Percentiles rank a stretch among this genome's conserved stretches.
These are phyloP conservation scores for Mortierella sp. DNA, from an alignment of 371 early-diverging fungal genomes.

Conservation along the genomic window DNA sequence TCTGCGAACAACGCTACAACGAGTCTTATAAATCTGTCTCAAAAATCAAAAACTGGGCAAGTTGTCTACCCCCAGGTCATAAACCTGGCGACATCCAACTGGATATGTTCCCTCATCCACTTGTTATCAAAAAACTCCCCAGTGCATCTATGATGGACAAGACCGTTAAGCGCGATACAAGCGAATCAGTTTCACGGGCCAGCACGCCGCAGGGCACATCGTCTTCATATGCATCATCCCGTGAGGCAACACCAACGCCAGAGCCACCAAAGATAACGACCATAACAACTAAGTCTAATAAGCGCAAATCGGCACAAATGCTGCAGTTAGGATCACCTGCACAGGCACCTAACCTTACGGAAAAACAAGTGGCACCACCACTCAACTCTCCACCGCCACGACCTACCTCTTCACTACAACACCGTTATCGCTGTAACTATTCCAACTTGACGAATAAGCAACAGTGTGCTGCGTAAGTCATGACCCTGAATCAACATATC, in stretches of 20 bases:
- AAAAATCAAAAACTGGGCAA: conserved; percentile 56
- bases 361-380: conserved; percentile 1
- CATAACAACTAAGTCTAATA: not conserved
- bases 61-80: conserved; percentile 33
- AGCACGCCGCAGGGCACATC: conserved; percentile 32
- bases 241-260: conserved; percentile 5
- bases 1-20: conserved; percentile 53
- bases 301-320: conserved; percentile 35
- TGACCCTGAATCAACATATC: too few species aligned
- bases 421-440: conserved; percentile 48
- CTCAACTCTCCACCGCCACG: not conserved
- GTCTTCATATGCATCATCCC: conserved; percentile 13
- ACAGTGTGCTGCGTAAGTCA: conserved; percentile 49
- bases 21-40: conserved; percentile 47
- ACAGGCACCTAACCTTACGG: conserved; percentile 5
- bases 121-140: conserved; percentile 41
- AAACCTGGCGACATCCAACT: conserved; percentile 46
- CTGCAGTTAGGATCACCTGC: conserved; percentile 22
- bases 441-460: conserved; percentile 33
- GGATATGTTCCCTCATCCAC: conserved; percentile 39
- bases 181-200: conserved; percentile 23
- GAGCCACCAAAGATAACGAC: conserved; percentile 14
- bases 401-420: not conserved
- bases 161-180: conserved; percentile 32
- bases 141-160: conserved; percentile 50